Evolutionary conservation across 176 grass and related monocot genomes (phyloP), one percentile per base, ranked within the genome.

Genomic region (Oryza australiensis): DNA sequence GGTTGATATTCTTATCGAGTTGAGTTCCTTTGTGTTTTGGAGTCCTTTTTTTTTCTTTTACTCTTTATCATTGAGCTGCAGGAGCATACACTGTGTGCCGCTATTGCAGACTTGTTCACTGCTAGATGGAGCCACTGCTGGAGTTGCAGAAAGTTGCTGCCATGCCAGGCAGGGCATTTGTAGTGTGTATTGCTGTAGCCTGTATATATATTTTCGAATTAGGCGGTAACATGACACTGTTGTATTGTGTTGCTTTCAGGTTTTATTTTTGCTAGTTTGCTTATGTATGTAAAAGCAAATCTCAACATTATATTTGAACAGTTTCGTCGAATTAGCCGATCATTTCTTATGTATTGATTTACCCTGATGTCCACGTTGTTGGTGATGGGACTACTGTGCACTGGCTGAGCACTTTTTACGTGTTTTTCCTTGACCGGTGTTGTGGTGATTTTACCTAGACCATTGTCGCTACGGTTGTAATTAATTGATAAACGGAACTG

Each of bases 21-120:
- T 68, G 42, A 34, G 33, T 71, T 66, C 27, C 22, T 73, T 30
- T 64, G 34, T 72, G 59, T 87, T 55, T 66, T 72, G 73, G 67
- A 42, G 45, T 14, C 34, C 33, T 27, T 68, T 26, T 59, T 86
- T 35, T 5, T 5, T 35, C 34, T 35, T 62, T 74, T 75, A 62
- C 59, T 23, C 60, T 57, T 83, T 83, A n/a, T 73, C 80, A 79
- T 68, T 59, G 57, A 73, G 74, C 26, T 60, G 74, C 80, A 83
- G 74, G 80, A 73, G 60, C 66, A 72, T 83, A 64, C 68, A 73
- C 12, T 33, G 66, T 76, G 41, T 15, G 62, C 57, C 38, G 14
- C 43, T 55, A 38, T 55, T 74, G 62, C 62, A 53, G 62, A 22
- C 16, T 68, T 67, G 51, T 75, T 59, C 41, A 3, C 5, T 16